These are phyloP conservation scores for Yarrowia bubula DNA, from an alignment of 805 yeast species.

Conservation along the genomic window DNA sequence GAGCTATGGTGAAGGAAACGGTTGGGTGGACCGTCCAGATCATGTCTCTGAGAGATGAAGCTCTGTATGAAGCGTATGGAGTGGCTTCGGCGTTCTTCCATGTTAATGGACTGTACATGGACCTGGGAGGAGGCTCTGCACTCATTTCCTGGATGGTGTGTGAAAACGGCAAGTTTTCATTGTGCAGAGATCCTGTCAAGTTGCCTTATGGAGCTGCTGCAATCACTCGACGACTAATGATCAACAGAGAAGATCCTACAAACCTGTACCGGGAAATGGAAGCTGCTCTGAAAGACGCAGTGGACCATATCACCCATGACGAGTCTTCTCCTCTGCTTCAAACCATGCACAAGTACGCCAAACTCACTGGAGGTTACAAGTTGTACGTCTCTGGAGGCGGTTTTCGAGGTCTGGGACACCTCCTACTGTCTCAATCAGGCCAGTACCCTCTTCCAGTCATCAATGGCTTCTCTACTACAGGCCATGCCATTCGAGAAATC, in stretches of 20 bases:
- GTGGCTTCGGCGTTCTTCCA: slow-evolving; percentile 70
- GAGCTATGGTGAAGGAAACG: slow-evolving; percentile 53
- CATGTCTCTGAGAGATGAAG: slow-evolving; percentile 62
- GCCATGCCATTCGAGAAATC: slow-evolving; percentile 50
- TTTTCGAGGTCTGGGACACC: slow-evolving; percentile 64
- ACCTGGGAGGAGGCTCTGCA: slow-evolving; percentile 69
- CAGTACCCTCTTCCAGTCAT: slow-evolving; percentile 68
- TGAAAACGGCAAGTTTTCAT: slow-evolving; percentile 52
- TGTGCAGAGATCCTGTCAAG: slow-evolving; percentile 58
- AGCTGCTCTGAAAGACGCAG: slow-evolving; percentile 50
- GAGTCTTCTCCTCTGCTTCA: slow-evolving; percentile 34
- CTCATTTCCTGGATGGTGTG: slow-evolving; percentile 70
- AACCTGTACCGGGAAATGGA: slow-evolving; percentile 54
- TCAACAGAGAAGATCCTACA: slow-evolving; percentile 48
- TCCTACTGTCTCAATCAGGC: slow-evolving; percentile 50
- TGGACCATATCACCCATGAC: slow-evolving; percentile 54
- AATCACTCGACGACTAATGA: slow-evolving; percentile 50
- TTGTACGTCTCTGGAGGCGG: slow-evolving; percentile 75
- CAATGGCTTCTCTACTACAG: slow-evolving; percentile 64
- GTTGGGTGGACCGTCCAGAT: slow-evolving; percentile 67
- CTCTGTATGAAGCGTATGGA: slow-evolving; percentile 66
- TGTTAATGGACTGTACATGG: slow-evolving; percentile 66
- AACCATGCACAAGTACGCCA: slow-evolving; percentile 49
- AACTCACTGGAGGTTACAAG: slow-evolving; percentile 57
- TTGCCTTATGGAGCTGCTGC: slow-evolving; percentile 76